These are phyloP conservation scores for Leishmania tarentolae DNA, from an alignment of 208 protist species.

Conservation along the genomic window DNA sequence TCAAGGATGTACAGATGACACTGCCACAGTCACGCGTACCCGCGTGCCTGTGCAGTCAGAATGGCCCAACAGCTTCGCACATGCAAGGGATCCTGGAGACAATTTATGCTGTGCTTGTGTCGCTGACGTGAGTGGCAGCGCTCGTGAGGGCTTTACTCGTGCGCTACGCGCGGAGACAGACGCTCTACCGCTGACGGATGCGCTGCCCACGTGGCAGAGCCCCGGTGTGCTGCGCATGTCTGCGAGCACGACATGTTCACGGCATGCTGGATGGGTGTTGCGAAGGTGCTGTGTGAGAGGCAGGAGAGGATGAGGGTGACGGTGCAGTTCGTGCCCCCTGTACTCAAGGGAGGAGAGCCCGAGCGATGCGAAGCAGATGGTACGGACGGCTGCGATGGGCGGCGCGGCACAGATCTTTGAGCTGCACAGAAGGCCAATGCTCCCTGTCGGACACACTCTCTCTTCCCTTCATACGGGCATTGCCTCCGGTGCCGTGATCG, in stretches of 20 bases:
- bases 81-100: conserved; percentile 36
- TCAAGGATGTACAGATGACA: conserved; percentile 59
- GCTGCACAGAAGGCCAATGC: conserved; percentile 37
- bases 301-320: conserved; percentile 53
- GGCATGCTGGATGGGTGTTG: conserved; percentile 58
- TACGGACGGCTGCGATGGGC: conserved; percentile 48
- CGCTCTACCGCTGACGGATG: conserved; percentile 52
- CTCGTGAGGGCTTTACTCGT: conserved; percentile 41
- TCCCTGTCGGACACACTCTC: conserved; percentile 25
- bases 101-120: conserved; percentile 41
- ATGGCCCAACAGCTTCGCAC: conserved; percentile 58
- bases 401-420: conserved; percentile 62
- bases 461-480: conserved; percentile 29
- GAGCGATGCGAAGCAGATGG: conserved; percentile 53
- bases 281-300: conserved; percentile 54
- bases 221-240: conserved; percentile 57
- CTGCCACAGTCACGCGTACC: conserved; percentile 62
- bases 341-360: conserved; percentile 61
- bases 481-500: conserved; percentile 51
- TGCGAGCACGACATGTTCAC: conserved; percentile 67
- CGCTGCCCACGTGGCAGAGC: conserved; percentile 49
- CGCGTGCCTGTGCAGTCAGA: conserved; percentile 50
- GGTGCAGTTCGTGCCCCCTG: conserved; percentile 76
- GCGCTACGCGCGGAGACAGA: conserved; percentile 65
- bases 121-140: conserved; percentile 52